Percentiles rank a stretch among this genome's conserved stretches.
Conservation (phyloP, 805 yeast genomes). For the Kodamaea kaohsiungensis region DNA sequence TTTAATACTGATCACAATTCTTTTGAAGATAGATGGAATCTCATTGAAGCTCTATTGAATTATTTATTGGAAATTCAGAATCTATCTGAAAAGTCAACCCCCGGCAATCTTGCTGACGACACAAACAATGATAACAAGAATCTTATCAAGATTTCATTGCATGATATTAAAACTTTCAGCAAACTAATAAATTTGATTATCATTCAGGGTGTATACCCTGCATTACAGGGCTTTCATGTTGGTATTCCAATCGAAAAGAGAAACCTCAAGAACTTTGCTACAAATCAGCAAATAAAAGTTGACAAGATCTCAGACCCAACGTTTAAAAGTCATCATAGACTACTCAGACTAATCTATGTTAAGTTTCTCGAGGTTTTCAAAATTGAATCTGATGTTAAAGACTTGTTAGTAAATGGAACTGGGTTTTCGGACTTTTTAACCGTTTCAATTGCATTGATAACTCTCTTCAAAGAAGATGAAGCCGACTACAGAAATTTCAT, state of each 20-base stretch:
- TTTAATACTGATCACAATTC: background rate
- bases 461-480: conserved; percentile 22
- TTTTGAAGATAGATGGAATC: conserved; percentile 12
- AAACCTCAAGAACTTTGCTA: conserved; percentile 50
- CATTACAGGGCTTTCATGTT: conserved; percentile 50
- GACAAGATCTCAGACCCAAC: conserved; percentile 10
- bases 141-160: conserved; percentile 69
- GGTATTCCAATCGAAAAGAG: conserved; percentile 69
- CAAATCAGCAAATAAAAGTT: conserved; percentile 17
- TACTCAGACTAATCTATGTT: conserved; percentile 30
- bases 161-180: conserved; percentile 78
- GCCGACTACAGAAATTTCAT: conserved; percentile 25
- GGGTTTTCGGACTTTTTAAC: conserved; percentile 64
- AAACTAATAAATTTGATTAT: conserved; percentile 63
- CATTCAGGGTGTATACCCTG: conserved; percentile 69
- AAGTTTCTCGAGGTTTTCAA: conserved; percentile 36
- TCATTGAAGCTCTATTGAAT: conserved; percentile 37
- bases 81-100: conserved; percentile 21
- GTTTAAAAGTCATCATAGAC: conserved; percentile 10
- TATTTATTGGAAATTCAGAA: conserved; percentile 41
- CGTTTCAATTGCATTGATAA: conserved; percentile 44
- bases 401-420: conserved; percentile 60
- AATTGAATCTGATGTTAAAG: conserved; percentile 49
- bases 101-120: background rate
- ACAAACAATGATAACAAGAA: conserved; percentile 22